Base-by-base conservation (phyloP, 176 grass and related monocot genomes). In the Carex parvula region DNA sequence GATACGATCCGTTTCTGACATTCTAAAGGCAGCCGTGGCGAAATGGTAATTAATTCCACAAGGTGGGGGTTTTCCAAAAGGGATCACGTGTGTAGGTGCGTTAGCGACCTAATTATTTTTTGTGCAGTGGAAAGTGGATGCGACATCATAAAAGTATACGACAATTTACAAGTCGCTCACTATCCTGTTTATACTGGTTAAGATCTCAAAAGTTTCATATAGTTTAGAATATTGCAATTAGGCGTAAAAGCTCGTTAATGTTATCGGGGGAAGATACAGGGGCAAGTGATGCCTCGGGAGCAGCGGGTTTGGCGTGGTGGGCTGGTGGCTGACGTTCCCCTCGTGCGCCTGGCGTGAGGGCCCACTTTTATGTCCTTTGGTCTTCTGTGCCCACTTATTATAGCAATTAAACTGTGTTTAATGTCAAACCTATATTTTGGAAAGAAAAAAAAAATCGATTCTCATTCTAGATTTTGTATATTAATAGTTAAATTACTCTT, bases 261-360 rank as follows among this genome's bases (percentile, higher is more conserved):
- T n/a, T 16, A 78, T 15, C 32, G 1, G 17, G 3, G 46, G 18
- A 7, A 9, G 42, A n/a, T 29, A 6, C 46, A 54, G 42, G 17
- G 24, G 73, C 73, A 56, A 9, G 73, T 78, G 29, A 42, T 30
- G 78, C 30, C 79, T 81, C 56, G 79, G 32, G 57, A 81, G 59
- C 57, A 42, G 57, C n/a, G 32, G 79, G 6, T 79, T 79, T 81
- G 59, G 80, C 61, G 80, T 82, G 21, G 60, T 62, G 58, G 32
- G 39, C n/a, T 82, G 61, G 37, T 81, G 59, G 60, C 22, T 79
- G 52, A 67, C 33, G 41, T 39, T 81, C 81, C 86, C 89, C 86
- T 86, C 90, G 86, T 91, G 87, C 90, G 84, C 83, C 3, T 17
- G 17, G 79, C 13, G 20, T 79, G 70, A 33, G 88, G 20, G 61